Conservation (phyloP, 2,329 filamentous ascomycete genomes). For the Trichophyton benhamiae region DNA sequence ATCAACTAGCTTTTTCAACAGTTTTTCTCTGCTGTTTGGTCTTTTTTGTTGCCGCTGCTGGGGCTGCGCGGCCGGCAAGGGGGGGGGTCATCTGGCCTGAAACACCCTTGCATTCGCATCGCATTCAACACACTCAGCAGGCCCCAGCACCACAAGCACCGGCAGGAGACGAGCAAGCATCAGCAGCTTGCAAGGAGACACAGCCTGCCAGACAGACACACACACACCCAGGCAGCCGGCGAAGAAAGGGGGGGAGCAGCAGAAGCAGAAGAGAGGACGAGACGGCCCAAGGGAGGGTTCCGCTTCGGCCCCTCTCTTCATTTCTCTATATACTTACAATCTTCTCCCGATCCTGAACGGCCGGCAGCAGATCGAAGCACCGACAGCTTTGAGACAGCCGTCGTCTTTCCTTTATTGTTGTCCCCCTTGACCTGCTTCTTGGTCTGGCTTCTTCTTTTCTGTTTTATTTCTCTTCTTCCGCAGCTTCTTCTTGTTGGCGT, state of each 20-base stretch:
- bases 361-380: too few relatives aligned
- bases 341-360: too few relatives aligned
- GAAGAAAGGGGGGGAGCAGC: not conserved
- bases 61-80: not conserved
- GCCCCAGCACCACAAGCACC: not conserved
- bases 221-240: too few relatives aligned
- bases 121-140: not conserved
- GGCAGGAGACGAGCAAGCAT: too few relatives aligned
- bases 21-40: not conserved
- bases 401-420: too few relatives aligned
- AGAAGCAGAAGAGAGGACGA: not conserved
- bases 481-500: not conserved
- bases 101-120: not conserved
- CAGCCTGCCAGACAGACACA: too few relatives aligned
- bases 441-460: not conserved
- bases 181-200: too few relatives aligned
- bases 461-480: not conserved
- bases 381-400: too few relatives aligned
- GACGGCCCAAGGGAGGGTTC: not conserved
- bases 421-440: too few relatives aligned
- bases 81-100: not conserved
- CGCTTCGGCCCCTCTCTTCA: not conserved
- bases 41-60: not conserved
- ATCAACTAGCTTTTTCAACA: too few relatives aligned
- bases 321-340: not conserved